Evolutionary conservation across 2,329 filamentous ascomycete species (phyloP), one percentile per base, ranked within the genome.

Genomic region (Parastagonospora avenae): DNA sequence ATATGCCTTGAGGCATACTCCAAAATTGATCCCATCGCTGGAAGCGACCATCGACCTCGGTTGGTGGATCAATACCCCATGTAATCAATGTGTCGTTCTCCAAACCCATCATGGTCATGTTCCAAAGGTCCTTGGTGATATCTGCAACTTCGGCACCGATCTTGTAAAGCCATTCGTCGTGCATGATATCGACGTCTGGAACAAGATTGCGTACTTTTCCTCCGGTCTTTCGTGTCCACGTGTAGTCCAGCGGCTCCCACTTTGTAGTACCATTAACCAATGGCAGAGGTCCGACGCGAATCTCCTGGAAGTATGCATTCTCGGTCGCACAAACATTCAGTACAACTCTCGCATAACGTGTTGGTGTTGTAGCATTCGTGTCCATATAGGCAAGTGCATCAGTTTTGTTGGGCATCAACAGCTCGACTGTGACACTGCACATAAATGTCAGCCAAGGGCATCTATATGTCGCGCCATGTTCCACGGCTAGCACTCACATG

Each of bases 221-320:
- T 7, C 19, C 31, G 4, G 31, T 35, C 12, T 35, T 35, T 24
- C 32, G 31, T 5, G 31, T 44, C 16, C 32, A 40, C 32, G 27
- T 35, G 12, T 11, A 12, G 14, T 46, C 36, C n/a, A 43, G 27
- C 12, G 37, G 42, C 11, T 44, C 32, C 32, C 41, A 41, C 10
- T 30, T 12, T 0, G 73, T 74, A 0, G 73, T 75, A 0, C 64
- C 66, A 28, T 75, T 67, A 35, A 65, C 59, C 37, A 81, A 57
- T 2, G 79, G 79, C 15, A 82, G 57, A 9, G 80, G 80, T 0
- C 80, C 79, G 11, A 81, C 76, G 36, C 78, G 63, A 52, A 80
- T 75, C 47, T 82, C 70, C 31, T 68, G 60, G 31, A 68, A 59
- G 45, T 73, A 68, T 0, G 79, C 68, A 9, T 72, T 52, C 12